A percentile compares a stretch with the other conserved stretches of the same genome.
phyloP scores from a whole-genome alignment of 2,329 filamentous ascomycete species.

The Fusarium sp. region DNA sequence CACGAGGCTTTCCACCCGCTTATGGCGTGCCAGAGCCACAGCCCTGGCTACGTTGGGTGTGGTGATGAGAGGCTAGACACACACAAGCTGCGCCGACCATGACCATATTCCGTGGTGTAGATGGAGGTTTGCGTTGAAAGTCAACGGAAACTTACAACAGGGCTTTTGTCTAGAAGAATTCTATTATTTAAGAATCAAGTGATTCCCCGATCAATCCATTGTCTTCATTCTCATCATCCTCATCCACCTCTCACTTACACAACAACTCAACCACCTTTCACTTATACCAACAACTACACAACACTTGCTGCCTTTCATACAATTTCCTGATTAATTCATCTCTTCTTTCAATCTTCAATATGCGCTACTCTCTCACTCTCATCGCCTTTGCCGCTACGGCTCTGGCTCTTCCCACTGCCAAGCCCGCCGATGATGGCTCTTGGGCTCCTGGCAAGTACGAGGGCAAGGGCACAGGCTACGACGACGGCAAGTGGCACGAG shows the following conservation, averaged over 20 bases:
- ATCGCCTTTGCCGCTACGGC: constrained; percentile 39
- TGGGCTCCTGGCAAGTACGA: constrained; percentile 20
- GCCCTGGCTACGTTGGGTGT: constrained; percentile 12
- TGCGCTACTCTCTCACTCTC: constrained; percentile 39
- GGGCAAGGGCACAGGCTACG: constrained; percentile 1
- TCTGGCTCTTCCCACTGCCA: constrained; percentile 36
- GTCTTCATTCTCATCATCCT: constrained; percentile 17
- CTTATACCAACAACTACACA: constrained; percentile 1
- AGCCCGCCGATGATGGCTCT: constrained; percentile 30
- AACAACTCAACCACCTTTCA: neutral
- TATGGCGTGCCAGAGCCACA: constrained; percentile 1
- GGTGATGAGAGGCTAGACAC: neutral
- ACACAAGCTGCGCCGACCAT: constrained; percentile 6
- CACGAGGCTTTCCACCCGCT: neutral
- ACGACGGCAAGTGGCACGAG: constrained; percentile 13
- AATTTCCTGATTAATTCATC: neutral
- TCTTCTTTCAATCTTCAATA: constrained; percentile 1
- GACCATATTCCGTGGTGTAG: neutral
- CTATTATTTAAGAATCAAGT: constrained; percentile 20
- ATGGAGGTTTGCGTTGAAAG: neutral
- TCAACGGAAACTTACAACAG: neutral
- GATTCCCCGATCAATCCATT: neutral
- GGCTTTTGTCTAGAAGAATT: neutral
- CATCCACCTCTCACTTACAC: constrained; percentile 1
- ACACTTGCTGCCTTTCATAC: neutral